A percentile compares a stretch with the other conserved stretches of the same genome.
phyloP scores from a whole-genome alignment of 257 asterid species.

The Nicotiana noctiflora region DNA sequence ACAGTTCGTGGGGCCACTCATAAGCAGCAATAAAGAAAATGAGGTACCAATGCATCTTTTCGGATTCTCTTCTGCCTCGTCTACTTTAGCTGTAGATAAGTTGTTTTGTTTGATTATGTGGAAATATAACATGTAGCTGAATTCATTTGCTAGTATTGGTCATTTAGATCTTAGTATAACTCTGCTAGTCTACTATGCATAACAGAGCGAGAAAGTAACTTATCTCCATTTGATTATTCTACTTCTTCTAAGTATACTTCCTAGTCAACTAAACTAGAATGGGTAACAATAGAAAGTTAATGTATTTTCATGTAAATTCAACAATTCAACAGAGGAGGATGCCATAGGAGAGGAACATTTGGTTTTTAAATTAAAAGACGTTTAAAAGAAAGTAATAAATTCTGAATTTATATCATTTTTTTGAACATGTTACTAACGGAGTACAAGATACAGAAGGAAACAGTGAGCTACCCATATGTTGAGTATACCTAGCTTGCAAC shows the following conservation, averaged over 20 bases:
- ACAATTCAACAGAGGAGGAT: not conserved
- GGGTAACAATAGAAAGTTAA: not conserved
- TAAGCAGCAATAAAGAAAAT: too few relatives aligned
- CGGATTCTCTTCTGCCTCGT: not conserved
- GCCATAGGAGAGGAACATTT: too few relatives aligned
- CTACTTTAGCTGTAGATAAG: not conserved
- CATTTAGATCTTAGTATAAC: not conserved
- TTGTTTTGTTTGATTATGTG: not conserved
- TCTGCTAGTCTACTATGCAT: not conserved
- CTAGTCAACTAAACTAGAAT: not conserved
- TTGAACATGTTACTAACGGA: too few relatives aligned
- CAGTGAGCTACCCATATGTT: too few relatives aligned
- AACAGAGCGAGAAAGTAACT: not conserved
- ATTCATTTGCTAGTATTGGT: not conserved
- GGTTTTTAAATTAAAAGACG: not conserved
- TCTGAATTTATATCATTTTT: too few relatives aligned
- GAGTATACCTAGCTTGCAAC: too few relatives aligned
- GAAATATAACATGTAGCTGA: not conserved
- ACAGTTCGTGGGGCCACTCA: too few relatives aligned
- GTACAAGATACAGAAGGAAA: too few relatives aligned
- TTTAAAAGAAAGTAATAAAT: not conserved
- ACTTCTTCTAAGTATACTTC: not conserved
- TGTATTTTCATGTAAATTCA: not conserved
- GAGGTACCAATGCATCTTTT: too few relatives aligned
- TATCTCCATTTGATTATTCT: not conserved